Conservation (phyloP, 768 basidiomycete species). For the Rhizopogon rudus region DNA sequence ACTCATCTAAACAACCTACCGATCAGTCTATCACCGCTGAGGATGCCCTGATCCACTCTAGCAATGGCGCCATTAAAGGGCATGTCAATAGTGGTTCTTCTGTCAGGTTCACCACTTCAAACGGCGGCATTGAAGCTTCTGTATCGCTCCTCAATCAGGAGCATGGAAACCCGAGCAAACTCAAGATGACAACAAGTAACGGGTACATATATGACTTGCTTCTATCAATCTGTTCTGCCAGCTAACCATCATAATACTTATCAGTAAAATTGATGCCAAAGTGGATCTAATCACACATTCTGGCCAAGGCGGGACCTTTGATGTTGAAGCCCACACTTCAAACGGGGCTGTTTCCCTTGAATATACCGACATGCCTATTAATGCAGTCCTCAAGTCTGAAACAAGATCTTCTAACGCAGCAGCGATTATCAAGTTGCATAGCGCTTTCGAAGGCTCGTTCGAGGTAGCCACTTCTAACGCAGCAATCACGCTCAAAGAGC, state of each 20-base stretch:
- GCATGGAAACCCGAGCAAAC: conserved; percentile 16
- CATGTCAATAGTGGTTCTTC: conserved; percentile 30
- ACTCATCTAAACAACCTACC: conserved; percentile 1
- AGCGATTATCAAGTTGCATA: conserved; percentile 24
- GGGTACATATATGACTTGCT: conserved; percentile 27
- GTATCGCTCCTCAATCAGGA: conserved; percentile 32
- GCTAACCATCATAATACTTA: background rate
- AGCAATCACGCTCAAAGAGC: conserved; percentile 5
- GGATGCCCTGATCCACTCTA: conserved; percentile 26
- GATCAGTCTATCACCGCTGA: conserved; percentile 29
- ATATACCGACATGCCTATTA: conserved; percentile 28
- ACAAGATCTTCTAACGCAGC: conserved; percentile 25
- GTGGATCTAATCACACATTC: conserved; percentile 29
- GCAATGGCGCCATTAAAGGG: conserved; percentile 44
- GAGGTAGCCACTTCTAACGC: conserved; percentile 22
- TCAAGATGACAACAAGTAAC: conserved; percentile 36
- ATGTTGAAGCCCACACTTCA: conserved; percentile 22
- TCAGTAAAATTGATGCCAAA: conserved; percentile 28
- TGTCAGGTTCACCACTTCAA: conserved; percentile 33
- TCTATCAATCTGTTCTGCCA: background rate
- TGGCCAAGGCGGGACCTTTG: conserved; percentile 26
- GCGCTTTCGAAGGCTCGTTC: conserved; percentile 40
- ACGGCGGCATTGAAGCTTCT: conserved; percentile 33
- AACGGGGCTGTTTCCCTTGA: conserved; percentile 25
- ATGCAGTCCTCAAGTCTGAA: conserved; percentile 27